A percentile compares a stretch with the other conserved stretches of the same genome.
phyloP scores from a whole-genome alignment of 495 filamentous ascomycete species.

The Zalerion maritima region DNA sequence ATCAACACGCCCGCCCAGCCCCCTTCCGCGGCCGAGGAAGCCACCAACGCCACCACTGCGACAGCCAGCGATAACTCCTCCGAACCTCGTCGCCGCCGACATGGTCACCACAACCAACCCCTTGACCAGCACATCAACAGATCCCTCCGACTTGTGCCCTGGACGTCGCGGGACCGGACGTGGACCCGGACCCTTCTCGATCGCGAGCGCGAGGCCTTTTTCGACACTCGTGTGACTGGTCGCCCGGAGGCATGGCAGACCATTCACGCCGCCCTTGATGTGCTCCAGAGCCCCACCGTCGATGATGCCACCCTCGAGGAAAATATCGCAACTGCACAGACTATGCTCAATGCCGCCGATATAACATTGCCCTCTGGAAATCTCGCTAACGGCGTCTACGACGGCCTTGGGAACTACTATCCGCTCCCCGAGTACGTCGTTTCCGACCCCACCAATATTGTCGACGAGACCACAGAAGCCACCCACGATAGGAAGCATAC shows the following conservation, averaged over 20 bases:
- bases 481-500: constrained; percentile 29
- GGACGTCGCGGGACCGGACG: constrained; percentile 26
- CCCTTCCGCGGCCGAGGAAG: constrained; percentile 3
- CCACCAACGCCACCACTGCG: constrained; percentile 12
- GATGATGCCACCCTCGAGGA: constrained; percentile 12
- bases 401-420: constrained; percentile 63
- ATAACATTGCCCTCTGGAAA: constrained; percentile 68
- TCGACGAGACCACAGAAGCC: constrained; percentile 23
- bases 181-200: constrained; percentile 32
- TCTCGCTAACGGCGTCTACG: constrained; percentile 60
- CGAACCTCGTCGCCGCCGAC: constrained; percentile 8
- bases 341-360: constrained; percentile 59
- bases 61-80: constrained; percentile 5
- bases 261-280: constrained; percentile 46
- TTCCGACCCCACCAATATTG: constrained; percentile 57
- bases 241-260: constrained; percentile 66
- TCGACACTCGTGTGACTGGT: constrained; percentile 70
- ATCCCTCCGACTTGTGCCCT: constrained; percentile 31
- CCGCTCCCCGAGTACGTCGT: constrained; percentile 62
- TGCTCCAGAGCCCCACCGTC: constrained; percentile 27
- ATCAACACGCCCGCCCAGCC: constrained; percentile 19
- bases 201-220: constrained; percentile 49
- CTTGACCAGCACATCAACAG: constrained; percentile 34
- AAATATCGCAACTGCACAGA: constrained; percentile 58
- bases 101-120: constrained; percentile 7